Evolutionary conservation across 805 yeast species (phyloP), one percentile per base, ranked within the genome.

Genomic region (Zygotorulaspora sp.): DNA sequence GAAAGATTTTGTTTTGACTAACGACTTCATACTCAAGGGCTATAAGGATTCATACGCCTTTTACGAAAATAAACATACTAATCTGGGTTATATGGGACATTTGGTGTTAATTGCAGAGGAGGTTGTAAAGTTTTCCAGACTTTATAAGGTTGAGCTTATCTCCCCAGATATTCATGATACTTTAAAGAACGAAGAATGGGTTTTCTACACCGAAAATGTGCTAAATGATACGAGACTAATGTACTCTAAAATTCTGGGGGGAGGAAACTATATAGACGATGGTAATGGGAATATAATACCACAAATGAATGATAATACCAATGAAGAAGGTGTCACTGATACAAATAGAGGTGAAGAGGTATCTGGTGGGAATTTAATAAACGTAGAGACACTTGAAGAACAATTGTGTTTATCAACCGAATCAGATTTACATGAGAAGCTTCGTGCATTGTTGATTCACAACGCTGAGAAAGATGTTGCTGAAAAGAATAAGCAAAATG

Each of bases 21-120:
- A 80, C 1, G 70, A 73, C 48, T 61, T 74, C 19, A 77, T 83
- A 14, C 68, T 82, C 14, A 67, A 70, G 24, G 89, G 89, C 4
- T 84, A 82, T 49, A 62, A 65, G 44, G 63, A 64, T 19, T 79
- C 84, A 41, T 74, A 75, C 42, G 71, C 71, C 23, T 74, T 77
- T 52, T 84, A 84, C 57, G 74, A 71, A 46, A 66, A 66, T 40
- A 68, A 70, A 11, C 77, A 78, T 4, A 74, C 84, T 27, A 72
- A 94, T 38, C 75, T 89, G 26, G 98, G 98, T 0, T 92, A 87
- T 57, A 88, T 89, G 87, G 98, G 98, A n/a, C 98, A 92, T 59
- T 65, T 92, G 47, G 87, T 95, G 5, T 67, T 92, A 35, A 86
- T 92, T 40, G 88, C 96, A 35, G 98, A 92, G 59, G 98, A 92